Conservation (phyloP, 352 stramenopile species). For the Plasmopara viticola region DNA sequence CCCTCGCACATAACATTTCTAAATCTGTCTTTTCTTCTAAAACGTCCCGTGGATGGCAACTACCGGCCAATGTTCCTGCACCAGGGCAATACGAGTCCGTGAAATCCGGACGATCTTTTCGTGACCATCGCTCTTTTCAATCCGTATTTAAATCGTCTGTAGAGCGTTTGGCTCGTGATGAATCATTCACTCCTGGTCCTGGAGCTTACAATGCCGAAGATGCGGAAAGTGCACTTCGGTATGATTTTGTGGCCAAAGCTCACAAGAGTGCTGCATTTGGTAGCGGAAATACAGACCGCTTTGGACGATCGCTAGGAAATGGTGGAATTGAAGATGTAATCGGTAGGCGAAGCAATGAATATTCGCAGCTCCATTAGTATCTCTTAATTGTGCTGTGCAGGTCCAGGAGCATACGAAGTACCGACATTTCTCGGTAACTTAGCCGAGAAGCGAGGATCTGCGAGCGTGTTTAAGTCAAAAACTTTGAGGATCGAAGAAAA, state of each 20-base stretch:
- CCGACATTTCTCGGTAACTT: slow-evolving; percentile 19
- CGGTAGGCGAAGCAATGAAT: slow-evolving; percentile 15
- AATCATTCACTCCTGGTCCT: slow-evolving; percentile 37
- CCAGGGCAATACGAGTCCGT: slow-evolving; percentile 66
- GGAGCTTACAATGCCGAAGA: slow-evolving; percentile 64
- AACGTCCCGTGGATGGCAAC: slow-evolving; percentile 44
- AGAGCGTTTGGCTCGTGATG: slow-evolving; percentile 36
- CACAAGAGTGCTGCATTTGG: slow-evolving; percentile 65
- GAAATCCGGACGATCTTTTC: slow-evolving; percentile 30
- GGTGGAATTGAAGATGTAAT: slow-evolving; percentile 36
- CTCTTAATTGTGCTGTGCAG: slow-evolving; percentile 13
- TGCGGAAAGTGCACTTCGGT: slow-evolving; percentile 53
- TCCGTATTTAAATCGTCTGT: slow-evolving; percentile 65
- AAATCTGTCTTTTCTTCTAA: slow-evolving; percentile 63
- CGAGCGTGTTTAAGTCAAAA: slow-evolving; percentile 34
- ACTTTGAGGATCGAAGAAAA: slow-evolving; percentile 30
- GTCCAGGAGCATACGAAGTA: slow-evolving; percentile 51
- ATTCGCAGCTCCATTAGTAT: neutral
- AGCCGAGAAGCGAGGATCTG: slow-evolving; percentile 18
- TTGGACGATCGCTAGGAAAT: slow-evolving; percentile 38
- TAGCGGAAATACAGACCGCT: slow-evolving; percentile 44
- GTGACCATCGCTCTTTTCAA: slow-evolving; percentile 24
- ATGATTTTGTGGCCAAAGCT: slow-evolving; percentile 55
- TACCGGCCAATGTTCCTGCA: slow-evolving; percentile 37
- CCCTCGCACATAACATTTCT: slow-evolving; percentile 46